A percentile compares a stretch with the other conserved stretches of the same genome.
Evolutionary conservation across 2,329 filamentous ascomycete species (phyloP).

Genomic region (Fusarium gaditjirri): DNA sequence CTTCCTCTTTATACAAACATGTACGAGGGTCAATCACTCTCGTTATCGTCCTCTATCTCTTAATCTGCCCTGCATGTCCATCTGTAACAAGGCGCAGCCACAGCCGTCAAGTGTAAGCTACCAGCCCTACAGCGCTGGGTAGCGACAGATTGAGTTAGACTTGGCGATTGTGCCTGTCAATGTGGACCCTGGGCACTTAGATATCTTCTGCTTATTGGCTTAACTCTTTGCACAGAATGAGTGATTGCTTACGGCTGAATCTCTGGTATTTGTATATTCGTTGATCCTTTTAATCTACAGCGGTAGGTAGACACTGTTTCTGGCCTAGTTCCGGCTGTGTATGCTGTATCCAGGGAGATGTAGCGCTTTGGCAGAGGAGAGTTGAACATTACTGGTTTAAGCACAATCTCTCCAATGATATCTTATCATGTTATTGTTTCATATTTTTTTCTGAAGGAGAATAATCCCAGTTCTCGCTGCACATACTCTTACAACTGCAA

Average conservation of each 20-base stretch:
- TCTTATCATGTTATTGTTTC: too few species aligned
- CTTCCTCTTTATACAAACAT: not conserved
- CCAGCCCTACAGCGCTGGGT: conserved; percentile 35
- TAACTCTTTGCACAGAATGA: too few species aligned
- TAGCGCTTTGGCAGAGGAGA: not conserved
- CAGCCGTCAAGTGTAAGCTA: not conserved
- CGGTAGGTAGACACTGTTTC: conserved; percentile 18
- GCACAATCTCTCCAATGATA: not conserved
- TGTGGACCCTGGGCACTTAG: not conserved
- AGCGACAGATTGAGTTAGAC: conserved; percentile 27
- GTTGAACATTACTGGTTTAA: too few species aligned
- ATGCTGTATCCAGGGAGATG: not conserved
- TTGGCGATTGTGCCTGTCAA: not conserved
- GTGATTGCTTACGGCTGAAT: not conserved
- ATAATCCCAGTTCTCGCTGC: too few species aligned
- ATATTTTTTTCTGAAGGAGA: too few species aligned
- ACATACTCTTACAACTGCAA: too few species aligned
- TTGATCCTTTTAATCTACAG: not conserved
- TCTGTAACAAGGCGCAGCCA: conserved; percentile 23
- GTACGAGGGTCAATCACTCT: not conserved
- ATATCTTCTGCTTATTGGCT: not conserved
- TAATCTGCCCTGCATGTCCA: not conserved
- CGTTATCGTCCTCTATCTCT: not conserved
- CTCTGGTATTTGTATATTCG: not conserved
- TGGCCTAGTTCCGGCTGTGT: conserved; percentile 3